A percentile compares a stretch with the other conserved stretches of the same genome.
Conservation (phyloP, 331 rosid genomes). For the Malus hybrid region DNA sequence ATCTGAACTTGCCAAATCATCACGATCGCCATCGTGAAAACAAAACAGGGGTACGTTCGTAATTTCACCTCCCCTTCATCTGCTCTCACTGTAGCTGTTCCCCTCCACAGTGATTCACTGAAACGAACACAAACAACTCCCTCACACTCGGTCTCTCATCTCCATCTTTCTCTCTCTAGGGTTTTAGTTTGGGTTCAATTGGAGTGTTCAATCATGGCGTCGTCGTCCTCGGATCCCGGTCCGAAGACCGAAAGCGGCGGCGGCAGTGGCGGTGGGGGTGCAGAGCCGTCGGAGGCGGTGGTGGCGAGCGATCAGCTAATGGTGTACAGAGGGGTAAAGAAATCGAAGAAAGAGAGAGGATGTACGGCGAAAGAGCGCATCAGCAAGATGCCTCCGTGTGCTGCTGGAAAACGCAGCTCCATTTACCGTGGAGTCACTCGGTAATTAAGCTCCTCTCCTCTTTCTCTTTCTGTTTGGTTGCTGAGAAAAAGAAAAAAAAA, state of each 20-base stretch:
- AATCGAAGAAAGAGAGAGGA: constrained; percentile 87
- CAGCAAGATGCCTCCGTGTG: constrained; percentile 99
- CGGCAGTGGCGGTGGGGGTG: constrained; percentile 19
- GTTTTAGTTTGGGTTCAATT: constrained; percentile 20
- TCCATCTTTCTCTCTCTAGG: background rate
- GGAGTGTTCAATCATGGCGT: constrained; percentile 44
- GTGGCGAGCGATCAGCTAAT: constrained; percentile 54
- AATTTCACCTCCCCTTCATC: constrained; percentile 2
- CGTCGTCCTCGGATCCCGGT: constrained; percentile 82
- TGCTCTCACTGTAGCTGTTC: constrained; percentile 16
- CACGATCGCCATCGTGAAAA: background rate
- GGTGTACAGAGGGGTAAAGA: constrained; percentile 82
- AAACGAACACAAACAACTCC: background rate
- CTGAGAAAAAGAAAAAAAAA: background rate
- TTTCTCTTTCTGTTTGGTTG: background rate
- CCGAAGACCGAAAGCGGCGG: constrained; percentile 41
- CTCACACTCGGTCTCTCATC: background rate
- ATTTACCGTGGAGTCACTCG: constrained; percentile 98
- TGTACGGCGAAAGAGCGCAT: constrained; percentile 98
- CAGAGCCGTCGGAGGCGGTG: constrained; percentile 41
- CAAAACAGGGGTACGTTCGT: constrained; percentile 36
- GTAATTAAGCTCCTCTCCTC: constrained; percentile 18
- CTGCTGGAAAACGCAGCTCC: constrained; percentile 97
- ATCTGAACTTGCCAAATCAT: too few species aligned
- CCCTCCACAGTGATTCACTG: background rate